phyloP scores from a whole-genome alignment of 1,139 yeast genomes.

The Candida glucosophila region DNA sequence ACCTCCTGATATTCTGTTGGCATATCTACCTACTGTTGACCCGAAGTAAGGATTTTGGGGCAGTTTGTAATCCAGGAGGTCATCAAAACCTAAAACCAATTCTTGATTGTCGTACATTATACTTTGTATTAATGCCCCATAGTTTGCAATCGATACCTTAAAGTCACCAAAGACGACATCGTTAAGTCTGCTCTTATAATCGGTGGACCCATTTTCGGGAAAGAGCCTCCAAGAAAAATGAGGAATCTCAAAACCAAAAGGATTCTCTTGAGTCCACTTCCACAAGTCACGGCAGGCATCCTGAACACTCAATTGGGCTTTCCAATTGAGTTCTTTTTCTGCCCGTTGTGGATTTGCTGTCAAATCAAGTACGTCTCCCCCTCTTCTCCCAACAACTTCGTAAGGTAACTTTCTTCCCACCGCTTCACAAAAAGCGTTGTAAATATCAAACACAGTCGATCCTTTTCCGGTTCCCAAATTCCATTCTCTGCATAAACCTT shows the following conservation, averaged over 20 bases:
- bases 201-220: constrained; percentile 13
- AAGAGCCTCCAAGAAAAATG: constrained; percentile 28
- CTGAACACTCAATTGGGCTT: constrained; percentile 46
- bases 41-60: constrained; percentile 46
- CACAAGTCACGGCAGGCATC: constrained; percentile 69
- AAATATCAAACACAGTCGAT: constrained; percentile 67
- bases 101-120: constrained; percentile 25
- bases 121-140: constrained; percentile 45
- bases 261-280: constrained; percentile 70
- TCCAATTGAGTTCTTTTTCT: constrained; percentile 57
- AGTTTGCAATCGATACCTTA: constrained; percentile 37
- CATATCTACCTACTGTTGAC: constrained; percentile 56
- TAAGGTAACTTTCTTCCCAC: constrained; percentile 62
- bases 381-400: constrained; percentile 58
- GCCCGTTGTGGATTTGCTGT: constrained; percentile 71
- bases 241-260: constrained; percentile 48
- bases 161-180: constrained; percentile 25
- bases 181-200: constrained; percentile 32
- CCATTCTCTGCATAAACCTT: constrained; percentile 68
- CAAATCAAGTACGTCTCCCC: constrained; percentile 72
- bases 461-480: constrained; percentile 80
- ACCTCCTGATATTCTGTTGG: constrained; percentile 50
- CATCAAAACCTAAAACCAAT: constrained; percentile 26
- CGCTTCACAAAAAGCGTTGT: constrained; percentile 57
- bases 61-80: constrained; percentile 26